Evolutionary conservation across 106 monocot genomes (phyloP), one percentile per base, ranked within the genome.

Genomic region (Dendrobium officinale): DNA sequence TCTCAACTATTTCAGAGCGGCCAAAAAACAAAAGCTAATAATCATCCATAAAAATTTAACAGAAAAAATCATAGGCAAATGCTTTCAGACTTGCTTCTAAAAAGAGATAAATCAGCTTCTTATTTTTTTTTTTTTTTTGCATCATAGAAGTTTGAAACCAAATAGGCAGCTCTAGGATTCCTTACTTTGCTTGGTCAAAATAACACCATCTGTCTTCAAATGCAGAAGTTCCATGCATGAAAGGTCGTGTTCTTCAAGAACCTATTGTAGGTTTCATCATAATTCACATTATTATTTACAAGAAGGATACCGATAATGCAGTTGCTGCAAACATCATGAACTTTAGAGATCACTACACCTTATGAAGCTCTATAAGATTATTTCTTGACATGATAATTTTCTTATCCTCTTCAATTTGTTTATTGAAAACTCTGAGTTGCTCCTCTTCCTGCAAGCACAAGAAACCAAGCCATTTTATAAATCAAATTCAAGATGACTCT

Each of bases 141-240:
- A 54, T 54, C 54, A 54, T 1, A 54, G 54, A 3, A 54, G 54
- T 10, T 54, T 54, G 54, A 54, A 10, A 16, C 54, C 9, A 66
- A 66, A 66, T 66, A 17, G 64, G 64, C 64, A 66, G 22, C 6
- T 24, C 6, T 5, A 24, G 4, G 16, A 33, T 72, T 10, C 13
- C 92, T 86, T 91, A 94, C 94, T 90, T 85, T 86, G 81, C 77
- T 77, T 94, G 51, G 97, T 89, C 76, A 98, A 85, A 79, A 88
- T 74, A 24, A 98, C 79, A 73, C 85, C 89, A 85, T 98, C 94
- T 73, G 89, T 89, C 47, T 89, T 86, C 72, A 92, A 83, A 84
- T 88, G 79, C 82, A 92, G 82, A 85, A 98, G 94, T 7, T 94
- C 94, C 44, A 67, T 51, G 79, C 97, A 98, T 42, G 86, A 91